Percentiles rank a stretch among this genome's conserved stretches.
These are phyloP conservation scores for Metschnikowia similis DNA, from an alignment of 805 yeast genomes.

Conservation along the genomic window DNA sequence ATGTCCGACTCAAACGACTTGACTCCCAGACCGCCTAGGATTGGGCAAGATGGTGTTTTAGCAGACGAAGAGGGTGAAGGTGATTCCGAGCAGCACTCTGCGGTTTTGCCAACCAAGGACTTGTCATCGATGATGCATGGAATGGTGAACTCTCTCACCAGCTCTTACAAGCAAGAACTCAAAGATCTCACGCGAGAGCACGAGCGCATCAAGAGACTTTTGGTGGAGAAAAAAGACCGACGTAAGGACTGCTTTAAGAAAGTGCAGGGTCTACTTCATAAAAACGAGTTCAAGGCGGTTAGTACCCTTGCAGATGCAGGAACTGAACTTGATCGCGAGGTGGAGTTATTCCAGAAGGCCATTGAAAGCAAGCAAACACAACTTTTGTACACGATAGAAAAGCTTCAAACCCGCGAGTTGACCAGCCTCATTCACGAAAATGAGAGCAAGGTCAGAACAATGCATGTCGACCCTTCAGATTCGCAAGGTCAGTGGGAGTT, in stretches of 20 bases:
- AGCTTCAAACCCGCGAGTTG: conserved; percentile 39
- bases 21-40: conserved; percentile 30
- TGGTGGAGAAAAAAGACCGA: conserved; percentile 48
- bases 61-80: conserved; percentile 15
- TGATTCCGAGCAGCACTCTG: not conserved
- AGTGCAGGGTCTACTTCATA: conserved; percentile 24
- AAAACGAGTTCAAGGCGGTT: conserved; percentile 28
- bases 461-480: not conserved
- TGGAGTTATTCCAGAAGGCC: conserved; percentile 8
- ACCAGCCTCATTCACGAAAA: conserved; percentile 38
- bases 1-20: conserved; percentile 12
- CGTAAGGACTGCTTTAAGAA: conserved; percentile 27
- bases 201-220: conserved; percentile 29
- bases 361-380: conserved; percentile 11
- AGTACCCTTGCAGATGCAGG: conserved; percentile 26
- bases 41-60: not conserved
- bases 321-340: conserved; percentile 17
- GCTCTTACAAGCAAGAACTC: conserved; percentile 52
- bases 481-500: conserved; percentile 6
- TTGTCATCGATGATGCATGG: conserved; percentile 32
- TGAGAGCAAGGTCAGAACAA: conserved; percentile 18
- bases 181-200: conserved; percentile 30
- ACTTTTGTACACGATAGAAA: conserved; percentile 10
- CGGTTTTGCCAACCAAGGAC: conserved; percentile 27
- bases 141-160: conserved; percentile 47